phyloP scores from a whole-genome alignment of 2,329 filamentous ascomycete species.

The Penicillium sp. region DNA sequence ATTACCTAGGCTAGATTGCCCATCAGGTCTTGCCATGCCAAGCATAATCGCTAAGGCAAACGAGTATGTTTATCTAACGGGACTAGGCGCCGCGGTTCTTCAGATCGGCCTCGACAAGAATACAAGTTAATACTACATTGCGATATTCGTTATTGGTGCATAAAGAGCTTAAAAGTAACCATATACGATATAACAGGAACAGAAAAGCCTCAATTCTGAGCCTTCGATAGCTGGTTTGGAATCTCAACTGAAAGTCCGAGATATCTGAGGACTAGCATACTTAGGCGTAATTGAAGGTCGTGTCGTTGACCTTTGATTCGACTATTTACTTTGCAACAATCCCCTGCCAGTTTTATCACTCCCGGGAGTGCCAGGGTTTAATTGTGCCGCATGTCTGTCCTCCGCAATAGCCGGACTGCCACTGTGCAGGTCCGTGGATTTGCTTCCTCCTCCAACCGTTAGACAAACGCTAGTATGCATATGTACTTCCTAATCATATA shows the following conservation, averaged over 20 bases:
- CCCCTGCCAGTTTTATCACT: background rate
- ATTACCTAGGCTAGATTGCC: background rate
- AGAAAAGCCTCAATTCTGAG: background rate
- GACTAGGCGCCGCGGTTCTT: too few relatives aligned
- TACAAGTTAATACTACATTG: too few relatives aligned
- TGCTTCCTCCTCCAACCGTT: slow-evolving; percentile 32
- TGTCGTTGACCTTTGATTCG: slow-evolving; percentile 3
- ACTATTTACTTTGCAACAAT: background rate
- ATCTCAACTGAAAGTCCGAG: background rate
- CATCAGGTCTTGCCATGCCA: background rate
- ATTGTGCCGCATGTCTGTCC: slow-evolving; percentile 34
- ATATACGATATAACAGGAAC: too few relatives aligned
- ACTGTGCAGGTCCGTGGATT: slow-evolving; percentile 41
- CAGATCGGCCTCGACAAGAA: too few relatives aligned
- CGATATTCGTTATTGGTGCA: too few relatives aligned
- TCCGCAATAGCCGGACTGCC: slow-evolving; percentile 37
- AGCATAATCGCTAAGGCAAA: background rate
- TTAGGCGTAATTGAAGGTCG: slow-evolving; percentile 4
- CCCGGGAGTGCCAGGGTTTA: background rate
- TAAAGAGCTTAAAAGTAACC: too few relatives aligned
- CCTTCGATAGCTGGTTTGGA: background rate
- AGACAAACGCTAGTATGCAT: background rate
- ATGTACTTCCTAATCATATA: background rate
- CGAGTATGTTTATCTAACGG: background rate
- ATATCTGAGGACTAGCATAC: background rate